Evolutionary conservation across 768 basidiomycete genomes (phyloP).

Genomic region (Trametopsis cervina): DNA sequence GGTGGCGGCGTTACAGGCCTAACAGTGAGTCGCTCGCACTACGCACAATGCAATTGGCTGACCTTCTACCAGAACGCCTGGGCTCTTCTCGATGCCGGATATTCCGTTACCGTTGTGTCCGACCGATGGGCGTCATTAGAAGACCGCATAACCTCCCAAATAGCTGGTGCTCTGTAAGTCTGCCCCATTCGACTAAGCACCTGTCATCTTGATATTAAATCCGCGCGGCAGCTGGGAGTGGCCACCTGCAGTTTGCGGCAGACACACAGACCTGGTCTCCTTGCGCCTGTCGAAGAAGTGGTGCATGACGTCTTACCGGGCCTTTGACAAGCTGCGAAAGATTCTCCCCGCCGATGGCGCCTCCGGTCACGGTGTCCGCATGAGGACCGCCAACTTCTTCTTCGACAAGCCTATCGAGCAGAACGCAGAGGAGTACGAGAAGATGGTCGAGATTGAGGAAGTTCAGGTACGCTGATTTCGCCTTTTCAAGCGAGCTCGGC

Average conservation of each 20-base stretch:
- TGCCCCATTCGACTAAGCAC: neutral
- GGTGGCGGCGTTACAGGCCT: constrained; percentile 20
- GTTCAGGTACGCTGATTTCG: constrained; percentile 1
- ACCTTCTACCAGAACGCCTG: constrained; percentile 15
- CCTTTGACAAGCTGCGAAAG: constrained; percentile 19
- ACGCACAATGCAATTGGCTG: neutral
- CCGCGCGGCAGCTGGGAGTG: constrained; percentile 28
- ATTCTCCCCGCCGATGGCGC: constrained; percentile 16
- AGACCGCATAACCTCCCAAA: constrained; percentile 17
- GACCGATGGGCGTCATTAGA: constrained; percentile 15
- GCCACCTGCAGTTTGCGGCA: constrained; percentile 33
- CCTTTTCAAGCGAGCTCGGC: neutral
- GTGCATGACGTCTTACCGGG: constrained; percentile 31
- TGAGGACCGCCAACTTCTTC: constrained; percentile 30
- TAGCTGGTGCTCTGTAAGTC: constrained; percentile 23
- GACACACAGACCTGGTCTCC: constrained; percentile 30
- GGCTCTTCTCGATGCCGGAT: constrained; percentile 30
- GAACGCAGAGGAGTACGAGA: constrained; percentile 23
- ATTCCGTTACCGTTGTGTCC: constrained; percentile 28
- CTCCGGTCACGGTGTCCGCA: constrained; percentile 24
- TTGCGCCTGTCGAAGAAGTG: constrained; percentile 28
- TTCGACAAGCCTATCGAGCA: constrained; percentile 23
- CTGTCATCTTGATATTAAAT: constrained; percentile 4
- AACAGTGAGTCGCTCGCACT: constrained; percentile 10
- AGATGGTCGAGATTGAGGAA: constrained; percentile 22